Evolutionary conservation across 768 basidiomycete species (phyloP).

Genomic region (Holtermannia corniformis): DNA sequence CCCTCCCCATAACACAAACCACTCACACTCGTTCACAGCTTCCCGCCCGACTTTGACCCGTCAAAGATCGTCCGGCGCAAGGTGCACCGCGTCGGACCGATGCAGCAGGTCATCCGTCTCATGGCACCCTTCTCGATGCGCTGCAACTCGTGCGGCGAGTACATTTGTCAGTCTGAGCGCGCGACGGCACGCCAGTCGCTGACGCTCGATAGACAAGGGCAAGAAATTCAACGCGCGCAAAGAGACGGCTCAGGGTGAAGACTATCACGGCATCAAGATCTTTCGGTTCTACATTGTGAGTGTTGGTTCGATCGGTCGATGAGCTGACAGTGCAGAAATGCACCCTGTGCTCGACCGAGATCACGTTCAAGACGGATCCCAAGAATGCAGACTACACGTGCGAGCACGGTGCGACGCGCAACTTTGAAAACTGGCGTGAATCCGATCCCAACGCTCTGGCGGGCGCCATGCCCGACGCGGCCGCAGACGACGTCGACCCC

Average conservation of each 20-base stretch:
- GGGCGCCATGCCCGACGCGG: conserved; percentile 35
- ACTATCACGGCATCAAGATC: conserved; percentile 92
- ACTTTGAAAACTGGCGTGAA: conserved; percentile 96
- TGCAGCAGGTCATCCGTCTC: conserved; percentile 92
- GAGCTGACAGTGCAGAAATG: conserved; percentile 47
- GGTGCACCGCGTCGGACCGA: conserved; percentile 64
- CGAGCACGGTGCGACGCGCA: conserved; percentile 93
- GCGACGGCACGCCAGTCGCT: background rate
- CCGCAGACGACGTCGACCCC: conserved; percentile 40
- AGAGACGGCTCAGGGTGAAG: conserved; percentile 93
- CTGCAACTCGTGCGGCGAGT: conserved; percentile 85
- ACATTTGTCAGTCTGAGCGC: conserved; percentile 49
- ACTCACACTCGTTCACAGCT: conserved; percentile 50
- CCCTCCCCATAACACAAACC: background rate
- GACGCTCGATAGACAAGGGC: conserved; percentile 62
- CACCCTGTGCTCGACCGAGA: conserved; percentile 91
- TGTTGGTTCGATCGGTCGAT: conserved; percentile 12
- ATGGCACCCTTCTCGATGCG: conserved; percentile 99
- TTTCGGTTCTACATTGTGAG: conserved; percentile 40
- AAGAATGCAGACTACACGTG: conserved; percentile 52
- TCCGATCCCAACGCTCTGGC: conserved; percentile 43
- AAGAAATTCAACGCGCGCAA: conserved; percentile 99
- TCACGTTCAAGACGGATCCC: conserved; percentile 99
- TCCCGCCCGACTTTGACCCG: conserved; percentile 97
- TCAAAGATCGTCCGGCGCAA: conserved; percentile 86